A percentile compares a stretch with the other conserved stretches of the same genome.
Evolutionary conservation across 768 basidiomycete genomes (phyloP).

Genomic region (Holtermannia corniformis): DNA sequence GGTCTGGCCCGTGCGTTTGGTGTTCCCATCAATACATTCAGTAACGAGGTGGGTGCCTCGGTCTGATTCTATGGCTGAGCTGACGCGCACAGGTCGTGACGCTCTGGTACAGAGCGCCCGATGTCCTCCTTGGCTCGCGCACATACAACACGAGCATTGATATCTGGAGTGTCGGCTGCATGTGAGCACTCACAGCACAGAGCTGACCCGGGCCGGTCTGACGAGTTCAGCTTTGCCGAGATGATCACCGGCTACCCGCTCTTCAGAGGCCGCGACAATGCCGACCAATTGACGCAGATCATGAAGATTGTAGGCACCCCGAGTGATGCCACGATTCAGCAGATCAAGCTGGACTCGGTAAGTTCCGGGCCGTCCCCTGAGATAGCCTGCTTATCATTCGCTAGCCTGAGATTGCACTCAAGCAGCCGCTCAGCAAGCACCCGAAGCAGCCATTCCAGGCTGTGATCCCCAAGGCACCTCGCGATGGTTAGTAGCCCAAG

Average conservation of each 20-base stretch:
- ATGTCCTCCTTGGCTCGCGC: slow-evolving; percentile 89
- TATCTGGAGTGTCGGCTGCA: slow-evolving; percentile 98
- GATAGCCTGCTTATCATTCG: slow-evolving; percentile 3
- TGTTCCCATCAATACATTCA: slow-evolving; percentile 97
- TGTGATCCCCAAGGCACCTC: slow-evolving; percentile 36
- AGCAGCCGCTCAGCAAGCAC: slow-evolving; percentile 29
- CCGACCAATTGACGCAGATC: slow-evolving; percentile 94
- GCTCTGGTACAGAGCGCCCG: slow-evolving; percentile 96
- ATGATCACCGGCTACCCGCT: slow-evolving; percentile 97
- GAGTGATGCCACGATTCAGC: slow-evolving; percentile 71
- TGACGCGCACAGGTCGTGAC: slow-evolving; percentile 64
- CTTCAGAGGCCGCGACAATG: slow-evolving; percentile 92
- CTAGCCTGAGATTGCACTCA: slow-evolving; percentile 36
- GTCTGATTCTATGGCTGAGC: background rate
- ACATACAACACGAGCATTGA: slow-evolving; percentile 98
- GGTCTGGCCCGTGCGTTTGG: slow-evolving; percentile 95
- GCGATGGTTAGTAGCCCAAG: slow-evolving; percentile 20
- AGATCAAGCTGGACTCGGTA: slow-evolving; percentile 84
- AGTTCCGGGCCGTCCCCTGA: slow-evolving; percentile 29
- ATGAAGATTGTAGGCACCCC: slow-evolving; percentile 96
- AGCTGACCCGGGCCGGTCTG: background rate
- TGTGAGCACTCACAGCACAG: slow-evolving; percentile 46
- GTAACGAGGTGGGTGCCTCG: slow-evolving; percentile 58
- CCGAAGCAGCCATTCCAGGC: slow-evolving; percentile 39
- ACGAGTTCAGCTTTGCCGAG: slow-evolving; percentile 62